Evolutionary conservation across 805 yeast species (phyloP), one percentile per base, ranked within the genome.

Genomic region (Ogataea thermomethanolica): DNA sequence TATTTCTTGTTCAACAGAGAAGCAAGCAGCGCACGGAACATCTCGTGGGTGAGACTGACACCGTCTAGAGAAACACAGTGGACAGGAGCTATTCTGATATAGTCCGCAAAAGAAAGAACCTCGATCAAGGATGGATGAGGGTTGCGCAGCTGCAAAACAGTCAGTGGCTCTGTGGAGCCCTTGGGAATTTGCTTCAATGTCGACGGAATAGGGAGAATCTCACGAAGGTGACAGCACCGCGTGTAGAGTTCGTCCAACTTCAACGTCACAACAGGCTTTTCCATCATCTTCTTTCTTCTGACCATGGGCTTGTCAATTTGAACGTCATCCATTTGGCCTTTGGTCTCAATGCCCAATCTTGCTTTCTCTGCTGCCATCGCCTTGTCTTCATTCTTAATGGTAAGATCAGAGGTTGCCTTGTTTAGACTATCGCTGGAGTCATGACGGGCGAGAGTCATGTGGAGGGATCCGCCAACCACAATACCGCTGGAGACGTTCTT

Each of bases 51-150:
- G 39, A 91, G 62, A 5, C 75, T 64, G 13, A 85, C 89, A 28
- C 93, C 91, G 63, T 90, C 97, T 41, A 91, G 71, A 0, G 84
- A 72, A 4, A 91, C 64, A 45, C 82, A 78, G 33, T 80, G 74
- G 24, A 90, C 75, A 0, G 96, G 96, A 0, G 91, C 93, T 42
- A 89, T 81, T 29, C 95, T 67, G 30, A 89, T 69, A 53, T 90
- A 91, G 62, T 90, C 98, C 9, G 95, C 78, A 61, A 91, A 87
- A 3, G 96, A 81, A 45, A 86, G 76, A 17, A 90, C 74, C 64
- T 90, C 98, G 48, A 91, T 81, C 67, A 87, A 66, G 0, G 96
- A 85, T 1, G 98, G 98, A 37, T 78, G 71, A n/a, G 96, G 95
- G 55, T 90, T 90, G 53, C 85, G 67, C 43, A 91, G 67, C 53